Evolutionary conservation across 192 early-diverging fungal genomes (phyloP), one percentile per base, ranked within the genome.

Genomic region (Podila clonocystis): DNA sequence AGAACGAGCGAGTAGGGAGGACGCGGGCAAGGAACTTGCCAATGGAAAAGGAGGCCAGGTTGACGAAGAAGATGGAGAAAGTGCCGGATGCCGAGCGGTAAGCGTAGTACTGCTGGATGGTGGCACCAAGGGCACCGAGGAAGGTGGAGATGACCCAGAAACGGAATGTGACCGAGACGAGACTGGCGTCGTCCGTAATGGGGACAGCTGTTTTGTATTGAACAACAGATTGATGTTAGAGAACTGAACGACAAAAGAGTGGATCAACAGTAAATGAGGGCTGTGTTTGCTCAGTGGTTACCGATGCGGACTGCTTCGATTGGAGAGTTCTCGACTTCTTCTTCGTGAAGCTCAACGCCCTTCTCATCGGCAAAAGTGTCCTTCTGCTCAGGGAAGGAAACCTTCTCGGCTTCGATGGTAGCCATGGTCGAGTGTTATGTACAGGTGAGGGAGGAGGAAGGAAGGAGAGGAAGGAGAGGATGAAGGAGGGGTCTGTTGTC

Each of bases 131-230:
- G 19, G 36, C 52, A 1, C 82, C 65, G 64, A 83, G 87, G 52
- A 85, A 28, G 55, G 73, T 65, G 38, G 86, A 74, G 34, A 89
- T 68, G 49, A 87, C 11, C 86, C 86, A 89, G 50, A 82, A 80
- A 24, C 88, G 83, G 49, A 86, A 84, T 0, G 88, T 88, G 15
- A 88, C 45, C 5, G 73, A 62, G 8, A 77, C 80, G 19, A 87
- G 52, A 7, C 75, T 66, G 19, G 82, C 52, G 58, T 89, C 86
- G 59, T 88, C 85, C 6, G 82, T 84, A 13, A 73, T 60, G 13
- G 83, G 72, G 20, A 87, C 85, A 41, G 66, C 72, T 68, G 58
- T 62, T 33, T 15, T 12, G n/a, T n/a, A n/a, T n/a, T n/a, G n/a
- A n/a, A n/a, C n/a, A n/a, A n/a, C n/a, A n/a, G n/a, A n/a, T 24